Conservation (phyloP, 352 stramenopile genomes). For the Phytophthora litchii region DNA sequence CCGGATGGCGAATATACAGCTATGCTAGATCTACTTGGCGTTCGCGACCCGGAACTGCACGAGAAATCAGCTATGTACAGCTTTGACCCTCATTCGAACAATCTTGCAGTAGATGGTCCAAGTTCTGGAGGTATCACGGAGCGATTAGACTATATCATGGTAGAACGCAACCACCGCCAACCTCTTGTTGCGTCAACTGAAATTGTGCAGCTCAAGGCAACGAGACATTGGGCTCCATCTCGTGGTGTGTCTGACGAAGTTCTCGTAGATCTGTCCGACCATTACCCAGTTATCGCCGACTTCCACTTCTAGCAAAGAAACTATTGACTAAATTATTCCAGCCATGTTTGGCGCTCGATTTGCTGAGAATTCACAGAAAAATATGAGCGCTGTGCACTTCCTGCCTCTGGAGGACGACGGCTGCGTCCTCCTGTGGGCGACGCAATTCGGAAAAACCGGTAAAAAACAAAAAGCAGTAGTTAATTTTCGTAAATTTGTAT, state of each 20-base stretch:
- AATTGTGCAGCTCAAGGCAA: conserved; percentile 66
- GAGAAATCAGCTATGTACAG: conserved; percentile 49
- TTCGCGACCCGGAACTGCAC: conserved; percentile 37
- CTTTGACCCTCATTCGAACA: conserved; percentile 70
- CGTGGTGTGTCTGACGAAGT: conserved; percentile 27
- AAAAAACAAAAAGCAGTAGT: too few relatives aligned
- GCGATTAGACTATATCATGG: conserved; percentile 70
- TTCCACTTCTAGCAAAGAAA: conserved; percentile 47
- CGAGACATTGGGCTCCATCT: conserved; percentile 40
- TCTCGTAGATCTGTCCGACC: conserved; percentile 68
- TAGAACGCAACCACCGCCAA: conserved; percentile 40
- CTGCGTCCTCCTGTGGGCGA: too few relatives aligned
- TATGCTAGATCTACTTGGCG: conserved; percentile 56
- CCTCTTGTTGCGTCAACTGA: conserved; percentile 32
- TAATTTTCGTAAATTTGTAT: too few relatives aligned
- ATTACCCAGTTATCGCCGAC: conserved; percentile 68
- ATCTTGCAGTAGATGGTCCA: conserved; percentile 56
- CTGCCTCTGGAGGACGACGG: too few relatives aligned
- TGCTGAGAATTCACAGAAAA: too few relatives aligned
- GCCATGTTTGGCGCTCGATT: too few relatives aligned
- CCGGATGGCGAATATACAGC: conserved; percentile 42
- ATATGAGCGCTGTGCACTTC: too few relatives aligned
- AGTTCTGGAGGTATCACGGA: conserved; percentile 65
- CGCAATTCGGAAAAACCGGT: too few relatives aligned
- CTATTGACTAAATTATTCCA: conserved; percentile 22